Percentiles rank a stretch among this genome's conserved stretches.
phyloP scores from a whole-genome alignment of 371 early-diverging fungal genomes.

The Dichotomocladium elegans region DNA sequence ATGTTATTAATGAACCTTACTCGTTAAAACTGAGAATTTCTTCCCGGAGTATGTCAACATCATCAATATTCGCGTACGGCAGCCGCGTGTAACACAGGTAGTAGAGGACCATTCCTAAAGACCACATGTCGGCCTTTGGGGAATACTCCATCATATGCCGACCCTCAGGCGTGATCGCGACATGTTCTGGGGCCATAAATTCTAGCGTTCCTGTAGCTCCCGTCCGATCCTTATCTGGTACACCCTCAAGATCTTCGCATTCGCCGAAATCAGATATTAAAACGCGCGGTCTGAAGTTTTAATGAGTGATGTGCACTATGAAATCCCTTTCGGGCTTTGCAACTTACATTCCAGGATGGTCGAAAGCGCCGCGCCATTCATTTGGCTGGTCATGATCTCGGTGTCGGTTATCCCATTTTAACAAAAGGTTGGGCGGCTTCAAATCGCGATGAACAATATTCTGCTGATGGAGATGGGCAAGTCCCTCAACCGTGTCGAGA shows the following conservation, averaged over 20 bases:
- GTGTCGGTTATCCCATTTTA: conserved; percentile 59
- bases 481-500: conserved; percentile 82
- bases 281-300: conserved; percentile 68
- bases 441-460: conserved; percentile 87
- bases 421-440: conserved; percentile 88
- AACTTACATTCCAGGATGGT: conserved; percentile 15
- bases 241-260: conserved; percentile 75
- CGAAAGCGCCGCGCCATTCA: conserved; percentile 18
- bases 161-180: conserved; percentile 47
- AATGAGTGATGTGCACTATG: too few relatives aligned
- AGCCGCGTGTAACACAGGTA: conserved; percentile 82
- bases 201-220: conserved; percentile 96
- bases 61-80: conserved; percentile 84
- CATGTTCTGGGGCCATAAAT: conserved; percentile 90
- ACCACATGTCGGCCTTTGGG: conserved; percentile 91
- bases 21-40: conserved; percentile 73
- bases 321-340: too few relatives aligned
- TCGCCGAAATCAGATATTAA: conserved; percentile 96
- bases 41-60: conserved; percentile 75
- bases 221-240: conserved; percentile 64
- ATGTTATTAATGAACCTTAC: conserved; percentile 12
- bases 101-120: conserved; percentile 90
- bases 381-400: conserved; percentile 19
- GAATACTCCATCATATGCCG: conserved; percentile 72
- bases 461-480: conserved; percentile 80